Base-by-base conservation (phyloP, 768 basidiomycete species). In the Termitomyces sp. region DNA sequence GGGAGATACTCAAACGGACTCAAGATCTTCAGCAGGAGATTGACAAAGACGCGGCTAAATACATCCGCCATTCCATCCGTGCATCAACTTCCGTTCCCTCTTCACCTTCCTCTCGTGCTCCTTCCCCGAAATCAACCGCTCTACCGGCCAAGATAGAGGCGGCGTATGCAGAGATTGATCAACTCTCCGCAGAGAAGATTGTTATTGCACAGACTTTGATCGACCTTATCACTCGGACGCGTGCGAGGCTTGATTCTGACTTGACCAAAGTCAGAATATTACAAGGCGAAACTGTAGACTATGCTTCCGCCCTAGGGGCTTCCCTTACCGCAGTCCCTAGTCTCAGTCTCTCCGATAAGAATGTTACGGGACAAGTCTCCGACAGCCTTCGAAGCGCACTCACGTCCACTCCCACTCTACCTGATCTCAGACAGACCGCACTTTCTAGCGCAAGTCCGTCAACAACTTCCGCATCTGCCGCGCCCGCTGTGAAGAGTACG, bases 1-100 rank as follows among this genome's bases (percentile, higher is more conserved):
- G 20, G n/a, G 50, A n/a, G 43, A 15, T 47, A 31, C 27, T 52
- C 35, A 53, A 48, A 54, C 35, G 29, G 53, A 42, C 39, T 31
- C 13, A 52, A 81, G 81, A 79, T 42, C 63, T 82, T 2, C 79
- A 81, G 60, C 68, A 70, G 50, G 78, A 81, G 52, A 79, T 81
- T 41, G 76, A 80, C 66, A 71, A 68, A 59, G 78, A 80, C 56
- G 70, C 76, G 5, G 66, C 75, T 6, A 72, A 72, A 59, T 83
- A 81, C 64, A 78, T 83, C 54, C 77, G 78, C 25, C 75, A 77
- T 60, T 70, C 75, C 6, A 63, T 78, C 33, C 72, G 73, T 10
- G 63, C 68, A 9, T 64, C 67, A 36, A 51, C 65, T 16, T 56
- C 62, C 29, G 56, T 58, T 38, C 70, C 59, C 54, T 66, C 65